Base-by-base conservation (phyloP, 805 yeast species). In the Candida andamanensis region DNA sequence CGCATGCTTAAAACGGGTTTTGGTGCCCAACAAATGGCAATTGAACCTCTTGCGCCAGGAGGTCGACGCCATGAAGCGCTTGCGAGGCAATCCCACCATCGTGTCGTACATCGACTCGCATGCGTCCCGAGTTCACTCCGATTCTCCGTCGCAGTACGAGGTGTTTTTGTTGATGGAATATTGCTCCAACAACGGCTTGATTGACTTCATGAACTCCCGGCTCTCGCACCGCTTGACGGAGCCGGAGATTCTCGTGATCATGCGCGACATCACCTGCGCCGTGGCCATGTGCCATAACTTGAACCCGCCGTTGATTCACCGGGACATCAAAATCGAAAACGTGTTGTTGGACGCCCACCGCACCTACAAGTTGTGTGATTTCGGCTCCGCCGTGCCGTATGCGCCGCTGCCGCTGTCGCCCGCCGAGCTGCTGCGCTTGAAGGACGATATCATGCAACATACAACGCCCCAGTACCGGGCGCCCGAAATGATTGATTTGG, bases 21-120 rank as follows among this genome's bases (percentile, higher is more conserved):
- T 80, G 19, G 98, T 92, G 3, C 97, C 97, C 4, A 86, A 82
- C 52, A 92, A 92, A 57, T 74, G 78, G 48, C 83, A 82, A 32
- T 68, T 92, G 52, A 85, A 84, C 46, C 72, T 80, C 15, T 65
- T 92, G 30, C 67, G 97, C 40, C 95, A 94, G 24, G 99, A 92
- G 56, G 98, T 92, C 11, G 97, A 92, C 52, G 95, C 97, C 9
- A 90, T 92, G 97, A 84, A 85, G 58, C 68, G 95, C 17, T 66
- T 92, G 20, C 67, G 79, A 40, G 95, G 95, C 6, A 74, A 83
- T 42, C 72, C 73, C 28, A 79, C 80, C 51, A 78, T 92, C 40
- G 98, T 92, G 2, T 78, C 85, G 3, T 92, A 92, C 55, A 84
- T 87, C 32, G 98, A 92, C 56, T 85, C 96, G 3, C 96, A 92